Conservation (phyloP, 192 early-diverging fungal genomes). For the Piromyces finnis region DNA sequence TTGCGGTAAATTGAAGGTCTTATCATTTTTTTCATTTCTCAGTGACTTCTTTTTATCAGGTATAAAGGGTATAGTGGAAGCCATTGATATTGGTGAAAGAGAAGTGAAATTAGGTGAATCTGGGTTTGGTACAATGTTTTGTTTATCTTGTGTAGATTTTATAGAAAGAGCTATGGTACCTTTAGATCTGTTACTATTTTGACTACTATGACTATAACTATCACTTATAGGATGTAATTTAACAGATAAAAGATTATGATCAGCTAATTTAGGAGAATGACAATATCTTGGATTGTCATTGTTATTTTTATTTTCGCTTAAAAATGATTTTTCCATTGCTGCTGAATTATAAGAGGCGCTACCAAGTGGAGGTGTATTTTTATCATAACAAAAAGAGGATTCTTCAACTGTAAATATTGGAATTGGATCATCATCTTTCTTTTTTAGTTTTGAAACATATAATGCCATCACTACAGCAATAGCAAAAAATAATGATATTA, state of each 20-base stretch:
- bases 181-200: not conserved
- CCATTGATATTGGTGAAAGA: too few relatives aligned
- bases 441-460: not conserved
- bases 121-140: not conserved
- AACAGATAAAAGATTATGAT: not conserved
- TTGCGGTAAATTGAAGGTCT: too few relatives aligned
- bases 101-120: too few relatives aligned
- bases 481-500: too few relatives aligned
- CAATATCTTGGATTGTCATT: not conserved
- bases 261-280: not conserved
- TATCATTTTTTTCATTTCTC: too few relatives aligned
- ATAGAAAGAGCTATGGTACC: too few relatives aligned
- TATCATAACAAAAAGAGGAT: not conserved
- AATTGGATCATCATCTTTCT: not conserved
- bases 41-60: too few relatives aligned
- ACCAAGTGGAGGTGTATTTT: not conserved
- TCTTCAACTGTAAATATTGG: not conserved
- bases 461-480: not conserved
- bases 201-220: not conserved
- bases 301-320: not conserved
- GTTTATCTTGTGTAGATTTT: not conserved
- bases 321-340: not conserved
- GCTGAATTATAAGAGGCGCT: not conserved
- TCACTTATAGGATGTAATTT: not conserved
- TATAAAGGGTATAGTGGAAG: too few relatives aligned